Base-by-base conservation (phyloP, 225 moss, liverwort and hornwort species). In the Polytrichum formosum region DNA sequence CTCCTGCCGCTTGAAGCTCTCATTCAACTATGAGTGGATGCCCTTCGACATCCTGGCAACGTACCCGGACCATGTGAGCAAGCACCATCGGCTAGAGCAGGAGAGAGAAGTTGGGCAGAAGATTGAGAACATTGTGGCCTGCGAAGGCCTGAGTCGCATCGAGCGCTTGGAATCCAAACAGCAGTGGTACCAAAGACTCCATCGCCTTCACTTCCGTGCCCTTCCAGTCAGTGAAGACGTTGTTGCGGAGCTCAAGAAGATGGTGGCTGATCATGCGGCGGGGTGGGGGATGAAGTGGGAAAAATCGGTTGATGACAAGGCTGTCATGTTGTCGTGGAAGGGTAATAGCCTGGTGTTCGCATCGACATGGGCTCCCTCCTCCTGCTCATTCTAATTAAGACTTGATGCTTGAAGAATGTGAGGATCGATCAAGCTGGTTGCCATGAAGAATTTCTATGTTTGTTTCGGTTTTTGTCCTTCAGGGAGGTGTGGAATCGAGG, bases 231-330 rank as follows among this genome's bases (percentile, higher is more conserved):
- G 71, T 7, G 89, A 90, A 5, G 91, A 93, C 6, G 80, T 90
- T 1, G 67, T 66, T 5, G 67, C 73, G 25, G 87, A 85, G 56
- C 67, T 93, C 73, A 91, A 86, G 72, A 83, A 80, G 1, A 86
- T 93, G 55, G 81, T 93, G 22, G 87, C 79, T 19, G 85, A 93
- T 26, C 93, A 93, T 1, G 85, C 88, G 5, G 84, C 91, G 5
- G 91, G 91, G 7, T 93, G 93, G 93, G 85, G 93, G 9, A 82
- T 90, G 87, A 93, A 84, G 84, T 69, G 78, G 1, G 91, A 91
- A 1, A 46, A 46, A 46, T 46, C 46, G 4, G 89, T 82, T 6
- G 91, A 90, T 20, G 85, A 89, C 6, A 86, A 82, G 37, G 80
- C 81, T 18, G 78, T 87, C 76, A 81, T 87, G n/a, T 73, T 93